phyloP scores from a whole-genome alignment of 176 grass and related monocot species.

The Phragmites australis region DNA sequence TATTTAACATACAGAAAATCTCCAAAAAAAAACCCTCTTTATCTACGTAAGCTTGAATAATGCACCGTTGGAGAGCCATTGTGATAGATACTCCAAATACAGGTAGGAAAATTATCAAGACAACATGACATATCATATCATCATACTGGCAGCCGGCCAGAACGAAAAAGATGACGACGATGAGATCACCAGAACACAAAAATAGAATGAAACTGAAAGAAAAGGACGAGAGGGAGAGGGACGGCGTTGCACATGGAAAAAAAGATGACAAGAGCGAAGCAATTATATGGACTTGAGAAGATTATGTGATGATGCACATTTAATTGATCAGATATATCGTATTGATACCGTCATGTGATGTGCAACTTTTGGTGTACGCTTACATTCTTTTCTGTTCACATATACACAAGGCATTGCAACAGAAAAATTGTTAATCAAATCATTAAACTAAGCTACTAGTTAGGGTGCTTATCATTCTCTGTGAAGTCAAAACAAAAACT shows the following conservation, averaged over 20 bases:
- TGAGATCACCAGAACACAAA: slow-evolving; percentile 48
- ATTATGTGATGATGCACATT: slow-evolving; percentile 24
- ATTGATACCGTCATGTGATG: slow-evolving; percentile 47
- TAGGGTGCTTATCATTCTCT: slow-evolving; percentile 28
- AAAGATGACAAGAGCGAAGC: slow-evolving; percentile 40
- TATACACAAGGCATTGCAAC: slow-evolving; percentile 11
- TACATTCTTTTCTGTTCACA: slow-evolving; percentile 20
- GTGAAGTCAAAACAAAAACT: slow-evolving; percentile 42
- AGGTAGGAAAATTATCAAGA: slow-evolving; percentile 27
- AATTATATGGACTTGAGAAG: slow-evolving; percentile 30
- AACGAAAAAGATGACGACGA: slow-evolving; percentile 28
- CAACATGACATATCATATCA: slow-evolving; percentile 35
- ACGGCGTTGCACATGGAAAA: slow-evolving; percentile 53
- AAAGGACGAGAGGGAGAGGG: slow-evolving; percentile 41
- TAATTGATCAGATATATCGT: slow-evolving; percentile 28
- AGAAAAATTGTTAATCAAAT: slow-evolving; percentile 15
- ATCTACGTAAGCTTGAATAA: background rate
- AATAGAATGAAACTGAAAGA: slow-evolving; percentile 42
- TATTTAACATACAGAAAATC: background rate
- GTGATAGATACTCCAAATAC: slow-evolving; percentile 7
- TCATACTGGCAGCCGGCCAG: slow-evolving; percentile 34
- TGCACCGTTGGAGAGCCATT: background rate
- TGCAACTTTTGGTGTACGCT: slow-evolving; percentile 38
- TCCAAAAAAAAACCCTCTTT: background rate
- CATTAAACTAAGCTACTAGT: background rate